Evolutionary conservation across 1,284 basidiomycete genomes (phyloP), one percentile per base, ranked within the genome.

Genomic region (Trichosporon faecale): DNA sequence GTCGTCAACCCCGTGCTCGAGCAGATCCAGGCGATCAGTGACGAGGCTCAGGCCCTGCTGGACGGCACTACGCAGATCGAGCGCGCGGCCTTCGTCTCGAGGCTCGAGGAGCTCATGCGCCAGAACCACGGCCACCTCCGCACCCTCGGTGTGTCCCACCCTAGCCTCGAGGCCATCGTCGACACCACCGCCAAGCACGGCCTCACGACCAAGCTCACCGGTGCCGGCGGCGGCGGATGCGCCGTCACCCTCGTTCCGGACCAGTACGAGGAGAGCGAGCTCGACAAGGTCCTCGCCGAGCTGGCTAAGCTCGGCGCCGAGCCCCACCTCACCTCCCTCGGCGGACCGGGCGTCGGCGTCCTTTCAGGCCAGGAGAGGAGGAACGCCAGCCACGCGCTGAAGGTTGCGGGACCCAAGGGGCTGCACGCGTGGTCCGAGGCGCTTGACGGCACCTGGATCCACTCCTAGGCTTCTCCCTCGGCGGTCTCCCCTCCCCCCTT

Each of bases 171-270:
- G 83, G 85, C 87, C 49, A 94, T 98, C 76, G 89, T 91, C 67
- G 84, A 86, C 35, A 89, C 88, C 76, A 94, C 94, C 0, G 84
- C 86, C 3, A 85, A 85, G 16, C 92, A 91, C 83, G 85, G 84
- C 6, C 86, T 99, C 64, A 90, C 90, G 74, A 98, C 96, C n/a
- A 99, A 99, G 86, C 85, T 99, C 67, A 99, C 97, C 2, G 97
- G 97, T 52, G 96, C 97, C 2, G 97, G 97, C n/a, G 97, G 97
- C 31, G 97, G 97, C 18, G 97, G 97, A 18, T 99, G 97, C 79
- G 92, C 96, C 1, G 94, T 99, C 31, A 98, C 95, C 5, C 88
- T 99, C 37, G 87, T 99, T 66, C 95, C 95, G 65, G 94, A 98
- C 84, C 91, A 89, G 73, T 90, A 93, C 85, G 82, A 88, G 65